Evolutionary conservation across 139 green algal genomes (phyloP).

Genomic region (Mychonastes homosphaera): DNA sequence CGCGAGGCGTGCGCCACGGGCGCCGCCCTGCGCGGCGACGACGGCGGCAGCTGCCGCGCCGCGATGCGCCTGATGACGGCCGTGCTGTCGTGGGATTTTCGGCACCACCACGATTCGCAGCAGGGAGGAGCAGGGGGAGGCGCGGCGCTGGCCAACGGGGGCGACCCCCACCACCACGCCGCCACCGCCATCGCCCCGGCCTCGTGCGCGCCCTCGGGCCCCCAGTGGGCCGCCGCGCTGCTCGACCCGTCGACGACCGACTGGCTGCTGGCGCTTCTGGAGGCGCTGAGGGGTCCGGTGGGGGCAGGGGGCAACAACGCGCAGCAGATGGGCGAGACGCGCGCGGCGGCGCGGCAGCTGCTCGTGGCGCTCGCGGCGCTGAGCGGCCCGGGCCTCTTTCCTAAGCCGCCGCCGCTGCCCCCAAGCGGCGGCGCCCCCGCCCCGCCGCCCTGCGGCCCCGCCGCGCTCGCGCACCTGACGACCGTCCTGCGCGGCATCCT

Average conservation of each 20-base stretch:
- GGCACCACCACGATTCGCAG: too few species aligned
- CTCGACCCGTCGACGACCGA: constrained; percentile 30
- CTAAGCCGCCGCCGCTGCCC: constrained; percentile 5
- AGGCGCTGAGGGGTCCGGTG: constrained; percentile 11
- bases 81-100: constrained; percentile 73
- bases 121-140: background rate
- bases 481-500: constrained; percentile 49
- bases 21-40: constrained; percentile 17
- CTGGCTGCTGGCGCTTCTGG: constrained; percentile 54
- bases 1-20: constrained; percentile 13
- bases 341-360: constrained; percentile 35
- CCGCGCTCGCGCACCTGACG: constrained; percentile 26
- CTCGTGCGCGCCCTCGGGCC: too few species aligned
- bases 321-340: background rate
- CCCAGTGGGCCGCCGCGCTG: constrained; percentile 39
- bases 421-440: constrained; percentile 1
- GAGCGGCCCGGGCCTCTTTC: constrained; percentile 62
- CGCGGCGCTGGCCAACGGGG: too few species aligned
- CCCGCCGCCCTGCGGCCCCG: constrained; percentile 5
- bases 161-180: too few species aligned
- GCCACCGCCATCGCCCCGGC: too few species aligned
- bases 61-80: constrained; percentile 52
- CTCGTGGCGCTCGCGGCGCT: constrained; percentile 56
- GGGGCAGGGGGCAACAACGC: constrained; percentile 7
- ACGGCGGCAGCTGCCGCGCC: constrained; percentile 41